These are phyloP conservation scores for Chalciporus chontae DNA, from an alignment of 768 basidiomycete species.

Conservation along the genomic window DNA sequence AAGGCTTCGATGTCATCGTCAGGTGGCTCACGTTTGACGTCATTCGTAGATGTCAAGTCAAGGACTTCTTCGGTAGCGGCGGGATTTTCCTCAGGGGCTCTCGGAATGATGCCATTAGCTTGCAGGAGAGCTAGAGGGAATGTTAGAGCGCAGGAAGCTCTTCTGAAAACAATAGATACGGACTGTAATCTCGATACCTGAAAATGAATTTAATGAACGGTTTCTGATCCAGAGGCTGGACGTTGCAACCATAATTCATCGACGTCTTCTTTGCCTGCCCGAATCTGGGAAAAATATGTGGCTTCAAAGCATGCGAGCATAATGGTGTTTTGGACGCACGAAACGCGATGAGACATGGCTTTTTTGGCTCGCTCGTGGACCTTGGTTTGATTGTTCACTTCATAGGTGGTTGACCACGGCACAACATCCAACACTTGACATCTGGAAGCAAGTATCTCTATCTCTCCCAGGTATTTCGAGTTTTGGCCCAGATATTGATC, in stretches of 20 bases:
- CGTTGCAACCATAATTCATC: neutral
- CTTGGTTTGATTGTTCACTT: constrained; percentile 9
- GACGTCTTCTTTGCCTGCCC: constrained; percentile 15
- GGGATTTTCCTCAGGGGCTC: constrained; percentile 3
- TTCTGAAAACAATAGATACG: constrained; percentile 1
- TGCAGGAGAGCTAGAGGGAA: constrained; percentile 22
- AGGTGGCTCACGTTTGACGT: constrained; percentile 10
- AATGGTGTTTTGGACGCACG: constrained; percentile 13
- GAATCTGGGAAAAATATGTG: constrained; percentile 13
- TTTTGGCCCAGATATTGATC: constrained; percentile 19
- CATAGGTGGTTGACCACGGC: neutral
- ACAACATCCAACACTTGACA: neutral
- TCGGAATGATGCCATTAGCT: constrained; percentile 26
- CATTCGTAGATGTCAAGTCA: constrained; percentile 16
- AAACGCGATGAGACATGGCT: constrained; percentile 27
- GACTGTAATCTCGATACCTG: constrained; percentile 29
- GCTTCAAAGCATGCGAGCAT: neutral
- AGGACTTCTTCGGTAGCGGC: constrained; percentile 11
- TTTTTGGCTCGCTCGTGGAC: constrained; percentile 32
- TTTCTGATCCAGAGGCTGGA: constrained; percentile 11
- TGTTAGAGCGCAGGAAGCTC: neutral
- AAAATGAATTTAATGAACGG: constrained; percentile 28
- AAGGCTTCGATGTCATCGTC: constrained; percentile 8
- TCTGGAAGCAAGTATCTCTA: constrained; percentile 12
- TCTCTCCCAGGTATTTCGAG: constrained; percentile 21